phyloP scores from a whole-genome alignment of 805 yeast species.

The Pichia cephalocereana region DNA sequence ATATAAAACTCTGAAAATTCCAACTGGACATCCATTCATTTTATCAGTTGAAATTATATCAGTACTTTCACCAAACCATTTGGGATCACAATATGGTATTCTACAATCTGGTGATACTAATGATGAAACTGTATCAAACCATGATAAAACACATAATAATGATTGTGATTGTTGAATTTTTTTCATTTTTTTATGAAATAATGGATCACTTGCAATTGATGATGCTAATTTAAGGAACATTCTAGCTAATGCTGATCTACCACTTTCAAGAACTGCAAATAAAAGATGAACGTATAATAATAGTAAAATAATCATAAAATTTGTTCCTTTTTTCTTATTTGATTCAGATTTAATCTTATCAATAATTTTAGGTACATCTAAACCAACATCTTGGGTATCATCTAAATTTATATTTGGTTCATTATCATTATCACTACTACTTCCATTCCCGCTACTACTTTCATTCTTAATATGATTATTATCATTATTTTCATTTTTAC shows the following conservation, averaged over 20 bases:
- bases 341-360: conserved; percentile 29
- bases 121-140: conserved; percentile 53
- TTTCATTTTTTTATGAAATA: conserved; percentile 34
- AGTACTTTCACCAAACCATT: conserved; percentile 41
- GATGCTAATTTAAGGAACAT: conserved; percentile 41
- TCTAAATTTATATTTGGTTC: not conserved
- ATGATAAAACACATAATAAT: conserved; percentile 41
- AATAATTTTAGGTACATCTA: conserved; percentile 28
- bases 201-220: conserved; percentile 37
- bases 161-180: conserved; percentile 42
- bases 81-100: conserved; percentile 42
- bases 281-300: conserved; percentile 45
- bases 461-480: not conserved
- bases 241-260: conserved; percentile 42
- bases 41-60: conserved; percentile 38
- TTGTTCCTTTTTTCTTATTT: conserved; percentile 29
- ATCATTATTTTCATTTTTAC: not conserved
- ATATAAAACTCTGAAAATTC: conserved; percentile 36
- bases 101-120: conserved; percentile 49
- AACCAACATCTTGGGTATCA: conserved; percentile 1
- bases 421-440: not conserved
- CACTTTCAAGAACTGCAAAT: conserved; percentile 46
- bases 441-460: not conserved
- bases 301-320: conserved; percentile 39
- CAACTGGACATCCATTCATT: conserved; percentile 57